Evolutionary conservation across 805 yeast species (phyloP), one percentile per base, ranked within the genome.

Genomic region (Komagataella mondaviorum): DNA sequence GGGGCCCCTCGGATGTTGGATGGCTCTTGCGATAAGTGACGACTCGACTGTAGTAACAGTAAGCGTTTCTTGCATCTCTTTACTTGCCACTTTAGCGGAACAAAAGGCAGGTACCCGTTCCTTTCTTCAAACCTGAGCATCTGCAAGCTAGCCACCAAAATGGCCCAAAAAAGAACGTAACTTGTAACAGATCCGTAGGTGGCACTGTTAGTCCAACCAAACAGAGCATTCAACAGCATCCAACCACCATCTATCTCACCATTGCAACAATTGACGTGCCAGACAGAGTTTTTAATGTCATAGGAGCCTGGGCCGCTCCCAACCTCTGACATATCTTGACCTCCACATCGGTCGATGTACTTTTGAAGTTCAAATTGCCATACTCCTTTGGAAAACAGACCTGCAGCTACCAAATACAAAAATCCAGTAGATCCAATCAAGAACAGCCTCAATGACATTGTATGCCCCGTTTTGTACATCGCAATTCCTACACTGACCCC

Each of bases 11-110:
- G 39, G 39, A 10, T 30, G 39, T 30, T 30, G 39, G 39, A 30
- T 30, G 39, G 39, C 39, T 8, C 39, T 30, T 30, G n/a, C 39
- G 39, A 30, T 30, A 30, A 10, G 39, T 6, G 10, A 10, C 14
- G 39, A 30, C 14, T 10, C 39, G 39, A 30, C 39, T 14, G 39
- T 30, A 30, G n/a, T 8, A 30, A 2, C 4, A 30, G 39, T 30
- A 62, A 48, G 49, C 63, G 66, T 57, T 72, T 72, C 39, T 60
- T 61, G 30, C 81, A 73, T 54, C 82, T 71, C 56, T 69, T 74
- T 55, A 65, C 65, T 60, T 83, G 89, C 73, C 79, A 73, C 44
- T 56, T 60, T 10, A 78, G 55, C 6, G 89, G 89, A 6, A 83
- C 52, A 4, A 71, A 57, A 5, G 86, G 87, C 52, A 81, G 67